These are phyloP conservation scores for Prunus dulcis DNA, from an alignment of 306 rosid genomes.

Conservation along the genomic window DNA sequence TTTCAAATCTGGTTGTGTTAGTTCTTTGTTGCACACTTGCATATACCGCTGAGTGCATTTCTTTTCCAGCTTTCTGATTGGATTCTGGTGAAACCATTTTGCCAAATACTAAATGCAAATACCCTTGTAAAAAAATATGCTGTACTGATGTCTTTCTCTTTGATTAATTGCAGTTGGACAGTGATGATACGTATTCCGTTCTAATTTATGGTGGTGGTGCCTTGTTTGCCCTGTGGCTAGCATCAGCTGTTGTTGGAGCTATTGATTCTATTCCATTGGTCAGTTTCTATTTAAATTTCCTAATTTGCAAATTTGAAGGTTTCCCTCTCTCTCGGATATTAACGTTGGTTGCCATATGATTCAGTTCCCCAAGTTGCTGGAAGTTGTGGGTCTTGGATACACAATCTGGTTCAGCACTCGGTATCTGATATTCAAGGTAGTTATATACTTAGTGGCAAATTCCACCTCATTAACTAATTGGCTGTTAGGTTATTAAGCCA, in stretches of 20 bases:
- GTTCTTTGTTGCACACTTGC: background rate
- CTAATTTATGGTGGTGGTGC: constrained; percentile 54
- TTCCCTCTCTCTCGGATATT: background rate
- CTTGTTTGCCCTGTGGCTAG: constrained; percentile 53
- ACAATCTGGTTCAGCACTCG: constrained; percentile 79
- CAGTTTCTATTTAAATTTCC: background rate
- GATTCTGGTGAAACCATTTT: background rate
- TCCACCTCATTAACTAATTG: no score
- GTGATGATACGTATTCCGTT: constrained; percentile 34
- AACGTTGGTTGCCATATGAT: background rate
- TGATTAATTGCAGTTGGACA: constrained; percentile 46
- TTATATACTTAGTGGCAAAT: background rate
- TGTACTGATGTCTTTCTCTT: background rate
- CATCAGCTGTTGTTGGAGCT: constrained; percentile 69
- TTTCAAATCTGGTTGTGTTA: background rate
- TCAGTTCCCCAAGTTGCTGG: constrained; percentile 87
- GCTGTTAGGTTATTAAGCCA: no score
- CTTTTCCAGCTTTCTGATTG: background rate
- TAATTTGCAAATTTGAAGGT: background rate
- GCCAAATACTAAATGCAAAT: background rate
- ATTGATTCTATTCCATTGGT: constrained; percentile 89
- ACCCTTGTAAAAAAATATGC: background rate
- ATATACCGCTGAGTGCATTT: background rate
- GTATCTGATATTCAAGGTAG: constrained; percentile 81
- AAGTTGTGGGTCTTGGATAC: constrained; percentile 79